Percentiles rank a stretch among this genome's conserved stretches.
phyloP scores from a whole-genome alignment of 2,329 filamentous ascomycete species.

The Curvularia verruculosa region DNA sequence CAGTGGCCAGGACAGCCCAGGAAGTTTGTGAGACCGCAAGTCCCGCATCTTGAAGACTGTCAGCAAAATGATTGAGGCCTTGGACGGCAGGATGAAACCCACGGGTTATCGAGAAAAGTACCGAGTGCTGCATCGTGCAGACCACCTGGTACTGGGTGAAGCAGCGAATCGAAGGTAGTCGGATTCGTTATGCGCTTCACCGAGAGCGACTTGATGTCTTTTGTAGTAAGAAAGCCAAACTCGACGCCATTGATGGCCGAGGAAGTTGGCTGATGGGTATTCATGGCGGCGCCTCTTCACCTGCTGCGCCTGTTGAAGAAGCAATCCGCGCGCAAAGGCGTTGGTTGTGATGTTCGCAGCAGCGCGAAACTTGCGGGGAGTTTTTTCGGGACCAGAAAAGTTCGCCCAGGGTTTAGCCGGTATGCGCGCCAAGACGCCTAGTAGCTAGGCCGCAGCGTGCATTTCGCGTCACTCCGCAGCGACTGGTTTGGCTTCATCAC shows the following conservation, averaged over 20 bases:
- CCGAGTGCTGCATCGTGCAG: slow-evolving; percentile 92
- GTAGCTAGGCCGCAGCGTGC: slow-evolving; percentile 8
- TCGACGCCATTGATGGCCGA: slow-evolving; percentile 86
- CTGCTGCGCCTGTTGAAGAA: slow-evolving; percentile 21
- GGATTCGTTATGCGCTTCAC: slow-evolving; percentile 94
- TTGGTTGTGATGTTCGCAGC: slow-evolving; percentile 10
- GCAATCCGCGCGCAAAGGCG: slow-evolving; percentile 23
- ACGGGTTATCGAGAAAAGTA: slow-evolving; percentile 85
- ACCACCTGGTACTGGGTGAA: slow-evolving; percentile 88
- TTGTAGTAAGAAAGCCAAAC: slow-evolving; percentile 81
- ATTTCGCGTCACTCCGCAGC: slow-evolving; percentile 27
- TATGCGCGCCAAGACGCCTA: slow-evolving; percentile 23
- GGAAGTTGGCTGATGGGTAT: slow-evolving; percentile 72
- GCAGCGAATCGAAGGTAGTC: slow-evolving; percentile 88
- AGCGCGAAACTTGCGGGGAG: slow-evolving; percentile 33
- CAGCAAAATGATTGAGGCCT: slow-evolving; percentile 9
- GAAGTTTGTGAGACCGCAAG: slow-evolving; percentile 82
- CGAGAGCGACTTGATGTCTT: slow-evolving; percentile 86
- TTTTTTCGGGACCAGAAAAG: slow-evolving; percentile 41
- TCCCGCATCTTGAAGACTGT: slow-evolving; percentile 73
- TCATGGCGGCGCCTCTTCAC: slow-evolving; percentile 42
- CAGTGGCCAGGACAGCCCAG: slow-evolving; percentile 84
- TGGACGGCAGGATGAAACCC: slow-evolving; percentile 47
- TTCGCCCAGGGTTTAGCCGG: slow-evolving; percentile 36
- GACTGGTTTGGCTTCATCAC: slow-evolving; percentile 12